Evolutionary conservation across 1,139 yeast species (phyloP).

Genomic region (Meyerozyma elateridarum): DNA sequence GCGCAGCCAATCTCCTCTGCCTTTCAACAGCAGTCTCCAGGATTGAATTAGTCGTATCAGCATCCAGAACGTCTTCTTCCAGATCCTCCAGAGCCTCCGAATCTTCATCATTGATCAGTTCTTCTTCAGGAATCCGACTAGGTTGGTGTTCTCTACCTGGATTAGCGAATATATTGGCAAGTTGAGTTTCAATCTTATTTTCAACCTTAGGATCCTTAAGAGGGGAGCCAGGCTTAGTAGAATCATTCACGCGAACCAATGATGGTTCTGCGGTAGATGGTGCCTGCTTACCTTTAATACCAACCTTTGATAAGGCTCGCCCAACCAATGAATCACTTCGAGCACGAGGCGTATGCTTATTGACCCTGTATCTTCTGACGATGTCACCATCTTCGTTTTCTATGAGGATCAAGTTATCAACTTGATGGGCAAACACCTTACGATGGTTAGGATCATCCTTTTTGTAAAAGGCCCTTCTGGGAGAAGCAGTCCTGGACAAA

Average conservation of each 20-base stretch:
- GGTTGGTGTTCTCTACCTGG: slow-evolving; percentile 5
- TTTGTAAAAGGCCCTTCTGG: slow-evolving; percentile 24
- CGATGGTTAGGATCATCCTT: slow-evolving; percentile 29
- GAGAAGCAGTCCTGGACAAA: slow-evolving; percentile 11
- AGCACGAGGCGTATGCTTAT: slow-evolving; percentile 19
- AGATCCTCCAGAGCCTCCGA: slow-evolving; percentile 10
- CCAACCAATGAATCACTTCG: slow-evolving; percentile 34
- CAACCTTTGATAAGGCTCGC: slow-evolving; percentile 49
- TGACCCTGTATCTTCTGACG: slow-evolving; percentile 73
- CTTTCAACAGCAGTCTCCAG: slow-evolving; percentile 70
- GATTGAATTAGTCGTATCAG: slow-evolving; percentile 22
- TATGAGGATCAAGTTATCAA: slow-evolving; percentile 69
- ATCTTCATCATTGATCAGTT: slow-evolving; percentile 13
- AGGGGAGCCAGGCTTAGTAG: slow-evolving; percentile 11
- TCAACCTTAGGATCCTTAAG: slow-evolving; percentile 18
- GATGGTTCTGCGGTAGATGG: slow-evolving; percentile 8
- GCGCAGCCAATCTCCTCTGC: slow-evolving; percentile 74
- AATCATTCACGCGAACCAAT: slow-evolving; percentile 1
- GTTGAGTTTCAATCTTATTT: slow-evolving; percentile 24
- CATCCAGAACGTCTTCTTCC: slow-evolving; percentile 18
- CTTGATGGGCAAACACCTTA: slow-evolving; percentile 42
- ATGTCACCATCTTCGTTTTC: slow-evolving; percentile 94
- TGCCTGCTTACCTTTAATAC: slow-evolving; percentile 30
- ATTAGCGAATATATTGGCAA: slow-evolving; percentile 19
- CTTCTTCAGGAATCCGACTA: slow-evolving; percentile 11